Conservation (phyloP, 768 basidiomycete genomes). For the Pulveroboletus sp. region DNA sequence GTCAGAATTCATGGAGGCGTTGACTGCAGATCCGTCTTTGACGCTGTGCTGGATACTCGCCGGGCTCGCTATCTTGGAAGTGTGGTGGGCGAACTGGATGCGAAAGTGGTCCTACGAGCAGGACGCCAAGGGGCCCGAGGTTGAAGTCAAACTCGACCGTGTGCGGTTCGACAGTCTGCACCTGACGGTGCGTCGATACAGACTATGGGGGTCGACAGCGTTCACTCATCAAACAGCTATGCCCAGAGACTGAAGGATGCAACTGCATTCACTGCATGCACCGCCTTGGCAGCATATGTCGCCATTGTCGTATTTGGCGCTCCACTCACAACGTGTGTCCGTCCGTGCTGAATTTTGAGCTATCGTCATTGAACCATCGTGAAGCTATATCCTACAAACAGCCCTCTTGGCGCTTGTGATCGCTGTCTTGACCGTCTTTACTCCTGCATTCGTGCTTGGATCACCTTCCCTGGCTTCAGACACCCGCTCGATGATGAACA, state of each 20-base stretch:
- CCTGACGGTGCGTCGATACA: conserved; percentile 34
- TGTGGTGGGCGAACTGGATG: conserved; percentile 72
- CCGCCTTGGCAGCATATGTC: conserved; percentile 44
- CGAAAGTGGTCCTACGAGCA: conserved; percentile 52
- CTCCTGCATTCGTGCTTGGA: conserved; percentile 68
- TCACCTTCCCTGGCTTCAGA: conserved; percentile 44
- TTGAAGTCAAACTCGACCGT: conserved; percentile 41
- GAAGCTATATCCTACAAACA: conserved; percentile 55
- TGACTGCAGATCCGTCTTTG: conserved; percentile 55
- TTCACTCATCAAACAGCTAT: conserved; percentile 2
- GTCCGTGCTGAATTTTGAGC: not conserved
- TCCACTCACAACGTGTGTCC: conserved; percentile 52
- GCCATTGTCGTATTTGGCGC: conserved; percentile 71
- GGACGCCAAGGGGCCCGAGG: conserved; percentile 36
- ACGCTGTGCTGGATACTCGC: conserved; percentile 55
- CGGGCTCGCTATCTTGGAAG: conserved; percentile 52
- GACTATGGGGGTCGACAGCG: not conserved
- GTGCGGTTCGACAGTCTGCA: conserved; percentile 35
- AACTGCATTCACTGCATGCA: conserved; percentile 46
- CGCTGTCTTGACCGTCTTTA: conserved; percentile 58
- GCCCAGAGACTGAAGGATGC: conserved; percentile 49
- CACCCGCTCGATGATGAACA: conserved; percentile 44
- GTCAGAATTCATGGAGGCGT: conserved; percentile 58
- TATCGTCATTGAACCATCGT: not conserved
- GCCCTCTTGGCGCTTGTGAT: conserved; percentile 65